Evolutionary conservation across 2,329 filamentous ascomycete species (phyloP), one percentile per base, ranked within the genome.

Genomic region (Cercospora sp.): DNA sequence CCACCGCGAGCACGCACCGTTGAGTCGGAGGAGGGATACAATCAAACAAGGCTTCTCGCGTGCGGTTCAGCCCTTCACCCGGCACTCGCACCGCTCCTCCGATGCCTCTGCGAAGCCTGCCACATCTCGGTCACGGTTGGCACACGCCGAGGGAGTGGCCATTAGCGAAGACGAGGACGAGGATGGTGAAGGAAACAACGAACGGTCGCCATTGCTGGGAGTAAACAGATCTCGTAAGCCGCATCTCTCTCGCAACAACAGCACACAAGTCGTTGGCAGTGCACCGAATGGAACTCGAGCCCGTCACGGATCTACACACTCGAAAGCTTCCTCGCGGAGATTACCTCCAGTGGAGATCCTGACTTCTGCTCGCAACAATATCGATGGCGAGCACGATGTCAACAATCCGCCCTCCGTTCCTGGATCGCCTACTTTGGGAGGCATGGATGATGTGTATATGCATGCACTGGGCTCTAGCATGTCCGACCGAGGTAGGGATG

Each of bases 381-480:
- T 66, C 13, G 71, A 69, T 9, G 67, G 66, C 58, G 60, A 58
- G 37, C 69, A 88, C 78, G 85, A 89, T 81, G 84, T 90, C 71
- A 90, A 90, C 76, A 89, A 90, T 69, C 88, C 88, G 10, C 88
- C 88, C 0, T 90, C 88, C 0, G 82, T 88, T 26, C 88, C 88
- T 1, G 82, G 82, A 2, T 88, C 87, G 61, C 88, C 88, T 0
- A 83, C 83, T 57, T 71, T 86, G 40, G 85, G 85, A 2, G 82
- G 85, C 4, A 81, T 85, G 73, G 85, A 88, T 70, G 87, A 89
- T 82, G 83, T 90, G 71, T 89, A 93, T 86, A 86, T 92, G 65
- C 84, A 89, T 8, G 88, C 90, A 70, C 88, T 92, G 62, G 81
- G 91, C 45, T 80, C 72, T 9, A 74, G 72, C 34, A 71, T 71